Base-by-base conservation (phyloP, 495 filamentous ascomycete species). In the Talaromyces ruber region DNA sequence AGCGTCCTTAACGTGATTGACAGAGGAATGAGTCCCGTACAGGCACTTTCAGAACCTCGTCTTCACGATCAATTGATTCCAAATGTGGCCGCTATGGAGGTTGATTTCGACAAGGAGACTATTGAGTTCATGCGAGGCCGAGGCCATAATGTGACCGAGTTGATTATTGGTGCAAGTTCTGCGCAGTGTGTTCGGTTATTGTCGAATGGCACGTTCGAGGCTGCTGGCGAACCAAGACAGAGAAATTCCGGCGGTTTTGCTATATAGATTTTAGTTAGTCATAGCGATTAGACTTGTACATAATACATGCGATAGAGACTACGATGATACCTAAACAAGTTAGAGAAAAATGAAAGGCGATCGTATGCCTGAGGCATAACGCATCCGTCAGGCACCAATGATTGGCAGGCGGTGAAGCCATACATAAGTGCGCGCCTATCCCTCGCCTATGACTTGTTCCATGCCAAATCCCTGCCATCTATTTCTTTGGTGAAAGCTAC, bases 1-100 rank as follows among this genome's bases (percentile, higher is more conserved):
- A 86, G 84, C 59, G 80, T 93, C 24, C 87, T 87, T 66, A 80
- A 91, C 66, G 77, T 90, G 5, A 76, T 97, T 0, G 89, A 93
- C 61, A 79, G 83, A 25, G 76, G 78, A 45, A 74, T 86, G 65
- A 81, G 75, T 1, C 72, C 86, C 0, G 67, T 76, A 4, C 78
- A 88, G 43, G 86, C 89, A 0, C 76, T 96, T 21, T 83, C 83
- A 0, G 66, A 76, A 39, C 88, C 91, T 2, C 74, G 92, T 0
- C 65, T 94, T 18, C 93, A 97, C 70, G 90, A 97, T 66, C 93
- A 97, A 73, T 73, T 97, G 4, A 70, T 87, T 43, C 93, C 93
- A 0, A 85, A 88, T 51, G 71, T 82, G 58, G 80, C 86, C 8
- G 71, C 64, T 3, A 89, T 96, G 25, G 93, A 97, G 68, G 86